Evolutionary conservation across 345 rosid genomes (phyloP), one percentile per base, ranked within the genome.

Genomic region (Geranium rotundifolium): DNA sequence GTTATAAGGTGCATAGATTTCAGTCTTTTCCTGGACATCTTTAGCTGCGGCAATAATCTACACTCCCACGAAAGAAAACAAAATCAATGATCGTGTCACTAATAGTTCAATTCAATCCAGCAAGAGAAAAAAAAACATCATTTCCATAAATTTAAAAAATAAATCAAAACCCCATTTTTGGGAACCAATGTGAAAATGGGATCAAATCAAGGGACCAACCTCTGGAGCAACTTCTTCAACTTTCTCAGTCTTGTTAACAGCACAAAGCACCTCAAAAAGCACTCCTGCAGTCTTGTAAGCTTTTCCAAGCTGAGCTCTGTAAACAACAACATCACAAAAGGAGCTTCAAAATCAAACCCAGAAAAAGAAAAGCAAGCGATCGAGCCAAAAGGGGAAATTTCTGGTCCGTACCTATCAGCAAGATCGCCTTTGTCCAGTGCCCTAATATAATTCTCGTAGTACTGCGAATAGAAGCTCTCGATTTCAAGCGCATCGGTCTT

Each of bases 171-270:
- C 49, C 59, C 17, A 56, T 23, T 6, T 6, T 18, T 19, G 15
- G 15, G 52, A 31, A 56, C 58, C 18, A 20, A 23, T 13, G 58
- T 20, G 5, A 5, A 15, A 1, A 23, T 34, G 41, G 41, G 41
- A 34, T 34, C 41, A 34, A 34, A 4, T 0, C 6, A 23, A 34
- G 41, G 6, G 4, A 7, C 16, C 5, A 20, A 93, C 99, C 95
- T 93, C 99, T 8, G 97, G 99, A 70, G 96, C 97, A 80, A 92
- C 99, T 82, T 89, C 97, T 84, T 92, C 98, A 54, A 89, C 96
- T 82, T 92, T 84, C 71, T 92, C 98, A n/a, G 85, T 76, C 82
- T 92, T 92, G 75, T 90, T 93, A 66, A 90, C 98, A n/a, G 98
- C 98, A 64, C 91, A 90, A 64, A 93, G 96, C 65, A 90, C 99